Percentiles rank a stretch among this genome's conserved stretches.
Evolutionary conservation across 2,329 filamentous ascomycete genomes (phyloP).

Genomic region (Botryotinia globosa): DNA sequence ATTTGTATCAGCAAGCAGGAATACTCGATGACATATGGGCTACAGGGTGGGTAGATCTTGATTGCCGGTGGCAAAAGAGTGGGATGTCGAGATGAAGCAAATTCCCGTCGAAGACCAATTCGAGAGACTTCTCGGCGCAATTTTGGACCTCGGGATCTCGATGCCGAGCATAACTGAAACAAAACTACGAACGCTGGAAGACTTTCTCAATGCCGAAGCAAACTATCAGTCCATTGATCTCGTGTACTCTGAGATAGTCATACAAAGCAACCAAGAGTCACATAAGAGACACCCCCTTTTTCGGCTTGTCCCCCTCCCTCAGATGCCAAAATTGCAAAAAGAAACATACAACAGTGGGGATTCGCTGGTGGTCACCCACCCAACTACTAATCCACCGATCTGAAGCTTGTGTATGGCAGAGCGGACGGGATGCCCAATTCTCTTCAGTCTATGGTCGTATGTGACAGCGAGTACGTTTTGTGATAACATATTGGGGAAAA

Average conservation of each 20-base stretch:
- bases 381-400: background rate
- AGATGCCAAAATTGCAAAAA: background rate
- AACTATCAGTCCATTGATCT: rapidly evolving
- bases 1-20: background rate
- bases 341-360: background rate
- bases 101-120: conserved; percentile 52
- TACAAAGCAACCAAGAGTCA: background rate
- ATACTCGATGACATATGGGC: conserved; percentile 30
- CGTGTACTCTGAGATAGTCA: background rate
- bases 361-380: background rate
- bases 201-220: background rate
- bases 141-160: background rate
- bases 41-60: conserved; percentile 48
- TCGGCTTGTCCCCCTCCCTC: background rate
- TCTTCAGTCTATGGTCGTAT: background rate
- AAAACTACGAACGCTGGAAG: background rate
- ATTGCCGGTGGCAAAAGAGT: conserved; percentile 77
- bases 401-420: background rate
- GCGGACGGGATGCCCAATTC: background rate
- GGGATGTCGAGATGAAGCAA: conserved; percentile 89
- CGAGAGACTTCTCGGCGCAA: background rate
- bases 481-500: rapidly evolving
- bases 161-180: background rate
- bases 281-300: background rate
- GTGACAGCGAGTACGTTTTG: rapidly evolving